These are phyloP conservation scores for Cryoendolithus antarcticus DNA, from an alignment of 2,329 filamentous ascomycete genomes.

Conservation along the genomic window DNA sequence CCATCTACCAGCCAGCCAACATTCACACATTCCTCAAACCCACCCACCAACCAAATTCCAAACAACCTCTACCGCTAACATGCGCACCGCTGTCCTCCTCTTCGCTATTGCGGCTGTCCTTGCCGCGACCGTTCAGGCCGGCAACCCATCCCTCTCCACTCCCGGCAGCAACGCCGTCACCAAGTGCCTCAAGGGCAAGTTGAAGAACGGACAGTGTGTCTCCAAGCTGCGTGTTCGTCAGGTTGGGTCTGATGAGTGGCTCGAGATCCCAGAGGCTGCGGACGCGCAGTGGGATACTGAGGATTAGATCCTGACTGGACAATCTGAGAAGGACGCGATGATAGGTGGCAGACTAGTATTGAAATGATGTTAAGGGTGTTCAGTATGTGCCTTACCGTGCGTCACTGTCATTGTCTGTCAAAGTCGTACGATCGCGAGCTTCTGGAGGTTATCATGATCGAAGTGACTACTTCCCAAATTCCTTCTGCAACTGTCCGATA, in stretches of 20 bases:
- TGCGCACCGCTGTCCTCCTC: slow-evolving; percentile 1
- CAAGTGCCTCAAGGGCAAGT: slow-evolving; percentile 3
- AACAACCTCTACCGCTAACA: neutral
- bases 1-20: neutral
- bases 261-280: slow-evolving; percentile 4
- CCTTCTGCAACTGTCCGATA: slow-evolving; percentile 1
- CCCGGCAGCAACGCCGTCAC: neutral
- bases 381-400: too few species aligned
- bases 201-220: slow-evolving; percentile 5
- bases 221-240: slow-evolving; percentile 1
- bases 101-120: slow-evolving; percentile 1
- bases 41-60: neutral
- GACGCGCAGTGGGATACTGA: neutral
- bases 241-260: slow-evolving; percentile 2
- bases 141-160: neutral
- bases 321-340: too few species aligned
- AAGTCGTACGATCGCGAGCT: too few species aligned
- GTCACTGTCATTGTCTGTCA: too few species aligned
- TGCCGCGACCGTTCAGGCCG: neutral
- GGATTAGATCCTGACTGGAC: slow-evolving; percentile 1
- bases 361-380: too few species aligned
- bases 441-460: too few species aligned
- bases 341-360: too few species aligned
- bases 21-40: neutral
- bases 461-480: slow-evolving; percentile 2